Percentiles rank a stretch among this genome's conserved stretches.
phyloP scores from a whole-genome alignment of 768 basidiomycete species.

The Suillus hirtellus region DNA sequence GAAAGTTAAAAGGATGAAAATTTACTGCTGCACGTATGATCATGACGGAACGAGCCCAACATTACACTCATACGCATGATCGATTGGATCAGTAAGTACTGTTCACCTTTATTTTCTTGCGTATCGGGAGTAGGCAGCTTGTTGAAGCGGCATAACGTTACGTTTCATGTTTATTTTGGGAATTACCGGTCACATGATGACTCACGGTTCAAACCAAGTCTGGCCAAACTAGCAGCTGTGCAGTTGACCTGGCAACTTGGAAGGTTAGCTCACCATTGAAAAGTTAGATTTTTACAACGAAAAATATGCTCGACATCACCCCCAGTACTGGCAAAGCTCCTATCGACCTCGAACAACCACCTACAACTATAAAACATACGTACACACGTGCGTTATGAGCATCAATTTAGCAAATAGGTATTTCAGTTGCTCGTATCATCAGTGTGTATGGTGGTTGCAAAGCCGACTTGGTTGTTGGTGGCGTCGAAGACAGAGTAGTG shows the following conservation, averaged over 20 bases:
- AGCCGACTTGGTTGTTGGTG: constrained; percentile 38
- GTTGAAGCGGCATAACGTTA: too few relatives aligned
- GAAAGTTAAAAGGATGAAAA: background rate
- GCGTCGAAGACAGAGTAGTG: constrained; percentile 47
- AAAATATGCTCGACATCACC: background rate
- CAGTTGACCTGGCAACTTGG: too few relatives aligned
- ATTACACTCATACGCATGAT: background rate
- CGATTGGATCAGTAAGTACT: background rate
- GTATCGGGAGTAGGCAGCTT: too few relatives aligned
- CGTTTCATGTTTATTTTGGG: too few relatives aligned
- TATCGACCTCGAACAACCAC: background rate
- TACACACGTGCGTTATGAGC: background rate
- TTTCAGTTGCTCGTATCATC: constrained; percentile 13
- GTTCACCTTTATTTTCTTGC: background rate
- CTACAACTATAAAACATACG: background rate
- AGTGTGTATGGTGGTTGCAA: constrained; percentile 41
- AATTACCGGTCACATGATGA: too few relatives aligned
- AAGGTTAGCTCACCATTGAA: background rate
- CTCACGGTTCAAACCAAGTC: too few relatives aligned
- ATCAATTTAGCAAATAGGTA: background rate
- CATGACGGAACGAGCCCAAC: background rate
- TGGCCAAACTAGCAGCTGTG: too few relatives aligned
- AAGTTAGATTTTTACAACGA: background rate
- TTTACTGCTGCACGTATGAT: background rate
- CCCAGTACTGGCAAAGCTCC: background rate